Evolutionary conservation across 2,329 filamentous ascomycete species (phyloP).

Genomic region (Lanzia echinophila): DNA sequence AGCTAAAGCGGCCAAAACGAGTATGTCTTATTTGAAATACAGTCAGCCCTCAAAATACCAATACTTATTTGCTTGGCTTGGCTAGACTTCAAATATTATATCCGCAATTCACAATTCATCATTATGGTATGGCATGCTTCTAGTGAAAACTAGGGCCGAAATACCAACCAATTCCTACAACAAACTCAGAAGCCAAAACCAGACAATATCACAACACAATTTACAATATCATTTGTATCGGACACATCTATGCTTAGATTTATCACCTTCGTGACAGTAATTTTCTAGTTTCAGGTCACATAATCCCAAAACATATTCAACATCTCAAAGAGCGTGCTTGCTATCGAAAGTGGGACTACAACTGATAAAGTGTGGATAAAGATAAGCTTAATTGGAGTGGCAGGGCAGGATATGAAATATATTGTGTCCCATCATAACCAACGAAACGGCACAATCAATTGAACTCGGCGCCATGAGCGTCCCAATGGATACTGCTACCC

Average conservation of each 20-base stretch:
- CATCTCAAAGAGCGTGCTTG: slow-evolving; percentile 18
- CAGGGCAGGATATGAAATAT: too few species aligned
- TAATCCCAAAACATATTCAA: neutral
- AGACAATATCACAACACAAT: neutral
- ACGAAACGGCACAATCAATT: neutral
- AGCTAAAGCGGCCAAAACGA: too few species aligned
- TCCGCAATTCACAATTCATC: too few species aligned
- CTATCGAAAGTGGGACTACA: neutral
- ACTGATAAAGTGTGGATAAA: neutral
- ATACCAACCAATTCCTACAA: neutral
- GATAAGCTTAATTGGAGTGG: neutral
- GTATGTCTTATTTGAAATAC: too few species aligned
- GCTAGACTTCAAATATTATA: too few species aligned
- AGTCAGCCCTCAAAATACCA: neutral
- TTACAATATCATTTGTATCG: neutral
- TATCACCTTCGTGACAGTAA: neutral
- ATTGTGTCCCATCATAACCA: too few species aligned
- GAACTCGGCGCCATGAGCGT: slow-evolving; percentile 4
- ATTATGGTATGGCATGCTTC: too few species aligned
- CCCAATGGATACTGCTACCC: neutral
- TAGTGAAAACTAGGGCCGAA: too few species aligned
- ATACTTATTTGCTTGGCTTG: neutral
- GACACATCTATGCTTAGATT: slow-evolving; percentile 4
- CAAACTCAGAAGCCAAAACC: neutral
- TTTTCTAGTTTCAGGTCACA: neutral